These are phyloP conservation scores for Bolboschoenoplectus hybrid DNA, from an alignment of 202 grass and related monocot genomes.

Conservation along the genomic window DNA sequence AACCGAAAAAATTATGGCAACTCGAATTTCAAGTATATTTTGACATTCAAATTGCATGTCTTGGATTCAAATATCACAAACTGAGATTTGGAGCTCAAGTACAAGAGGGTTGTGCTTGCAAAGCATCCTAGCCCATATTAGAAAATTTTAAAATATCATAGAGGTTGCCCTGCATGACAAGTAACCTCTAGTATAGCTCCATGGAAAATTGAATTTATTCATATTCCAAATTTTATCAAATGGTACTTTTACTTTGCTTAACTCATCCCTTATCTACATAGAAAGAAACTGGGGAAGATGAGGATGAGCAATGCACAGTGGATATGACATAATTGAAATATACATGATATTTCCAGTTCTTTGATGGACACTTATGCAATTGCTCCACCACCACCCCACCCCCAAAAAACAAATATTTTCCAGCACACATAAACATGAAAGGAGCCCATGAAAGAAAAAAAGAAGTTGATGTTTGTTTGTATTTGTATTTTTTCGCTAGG, in stretches of 20 bases:
- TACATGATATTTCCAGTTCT: neutral
- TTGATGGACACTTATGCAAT: neutral
- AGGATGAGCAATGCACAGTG: neutral
- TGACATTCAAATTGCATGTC: neutral
- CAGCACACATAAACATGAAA: neutral
- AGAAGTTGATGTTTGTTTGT: neutral
- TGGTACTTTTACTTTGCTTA: neutral
- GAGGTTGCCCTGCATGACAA: neutral
- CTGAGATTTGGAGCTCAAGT: constrained; percentile 5
- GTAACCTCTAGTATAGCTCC: neutral
- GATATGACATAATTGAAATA: neutral
- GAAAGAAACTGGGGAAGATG: neutral
- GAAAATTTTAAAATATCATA: neutral
- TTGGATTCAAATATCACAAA: constrained; percentile 5
- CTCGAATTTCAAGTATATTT: neutral
- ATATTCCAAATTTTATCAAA: neutral
- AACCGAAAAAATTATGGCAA: neutral
- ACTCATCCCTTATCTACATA: neutral
- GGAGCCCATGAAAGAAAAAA: neutral
- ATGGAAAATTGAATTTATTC: neutral
- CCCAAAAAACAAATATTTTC: neutral
- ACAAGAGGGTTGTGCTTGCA: neutral
- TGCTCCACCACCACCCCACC: neutral
- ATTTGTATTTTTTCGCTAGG: constrained; percentile 47
- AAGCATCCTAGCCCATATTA: constrained; percentile 9